Evolutionary conservation across 140 eudicot species (phyloP).

Genomic region (Flaveria floridana): DNA sequence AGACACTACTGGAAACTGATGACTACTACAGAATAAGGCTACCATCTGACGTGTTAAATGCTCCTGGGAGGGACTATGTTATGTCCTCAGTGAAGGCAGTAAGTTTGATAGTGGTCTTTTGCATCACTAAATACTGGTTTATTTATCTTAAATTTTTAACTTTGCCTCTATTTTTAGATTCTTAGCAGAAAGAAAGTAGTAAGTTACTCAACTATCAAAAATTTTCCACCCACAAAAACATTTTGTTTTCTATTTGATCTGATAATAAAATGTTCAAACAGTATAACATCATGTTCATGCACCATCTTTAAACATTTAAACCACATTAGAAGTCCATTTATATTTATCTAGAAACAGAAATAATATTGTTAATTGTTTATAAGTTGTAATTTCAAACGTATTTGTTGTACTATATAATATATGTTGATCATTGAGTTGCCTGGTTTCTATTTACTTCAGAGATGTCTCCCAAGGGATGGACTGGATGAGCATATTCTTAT

Average conservation of each 20-base stretch:
- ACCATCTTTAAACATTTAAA: background rate
- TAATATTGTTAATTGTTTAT: background rate
- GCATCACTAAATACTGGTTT: constrained; percentile 14
- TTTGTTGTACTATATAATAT: background rate
- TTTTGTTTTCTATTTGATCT: background rate
- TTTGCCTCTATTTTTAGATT: background rate
- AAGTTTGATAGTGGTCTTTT: constrained; percentile 30
- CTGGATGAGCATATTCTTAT: constrained; percentile 84
- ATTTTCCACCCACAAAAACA: background rate
- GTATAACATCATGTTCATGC: background rate
- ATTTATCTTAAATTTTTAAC: background rate
- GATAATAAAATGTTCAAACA: background rate
- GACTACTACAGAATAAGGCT: constrained; percentile 79
- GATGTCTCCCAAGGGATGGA: constrained; percentile 47
- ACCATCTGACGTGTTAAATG: constrained; percentile 74
- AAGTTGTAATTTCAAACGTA: background rate
- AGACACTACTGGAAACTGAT: constrained; percentile 70
- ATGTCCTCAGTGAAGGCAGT: constrained; percentile 85
- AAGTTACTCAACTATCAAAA: background rate
- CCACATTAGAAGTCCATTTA: background rate
- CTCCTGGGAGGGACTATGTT: constrained; percentile 76
- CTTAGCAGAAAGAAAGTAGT: background rate
- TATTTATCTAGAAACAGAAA: background rate
- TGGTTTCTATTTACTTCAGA: constrained; percentile 50
- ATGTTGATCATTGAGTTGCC: constrained; percentile 26